phyloP scores from a whole-genome alignment of 176 grass and related monocot genomes.

The Hordeum marinum region DNA sequence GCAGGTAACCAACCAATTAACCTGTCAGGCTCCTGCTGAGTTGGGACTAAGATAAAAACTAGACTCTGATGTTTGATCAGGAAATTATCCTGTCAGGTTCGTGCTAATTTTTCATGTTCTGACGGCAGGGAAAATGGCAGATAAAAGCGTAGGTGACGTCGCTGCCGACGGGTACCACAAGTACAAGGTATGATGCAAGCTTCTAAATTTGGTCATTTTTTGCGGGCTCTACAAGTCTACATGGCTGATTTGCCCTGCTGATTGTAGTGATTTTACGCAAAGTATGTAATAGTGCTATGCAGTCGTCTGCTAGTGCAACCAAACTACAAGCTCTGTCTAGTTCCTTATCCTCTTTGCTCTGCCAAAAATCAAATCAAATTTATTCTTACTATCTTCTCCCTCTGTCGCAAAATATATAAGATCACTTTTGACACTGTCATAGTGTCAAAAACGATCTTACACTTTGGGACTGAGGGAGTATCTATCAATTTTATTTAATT shows the following conservation, averaged over 20 bases:
- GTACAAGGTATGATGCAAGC: neutral
- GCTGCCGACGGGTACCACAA: conserved; percentile 28
- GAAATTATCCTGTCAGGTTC: neutral
- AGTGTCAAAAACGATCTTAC: too few relatives aligned
- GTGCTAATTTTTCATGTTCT: neutral
- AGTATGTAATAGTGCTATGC: neutral
- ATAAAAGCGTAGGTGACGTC: conserved; percentile 8
- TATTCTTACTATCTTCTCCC: neutral
- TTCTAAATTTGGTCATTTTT: neutral
- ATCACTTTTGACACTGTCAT: too few relatives aligned
- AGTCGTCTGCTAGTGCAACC: neutral
- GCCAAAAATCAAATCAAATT: neutral
- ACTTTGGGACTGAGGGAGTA: too few relatives aligned
- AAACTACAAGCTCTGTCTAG: neutral
- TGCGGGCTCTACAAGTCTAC: too few relatives aligned
- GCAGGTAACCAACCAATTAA: neutral
- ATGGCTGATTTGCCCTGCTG: too few relatives aligned
- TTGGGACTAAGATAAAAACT: neutral
- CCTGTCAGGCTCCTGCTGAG: neutral
- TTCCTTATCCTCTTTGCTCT: neutral
- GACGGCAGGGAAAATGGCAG: neutral
- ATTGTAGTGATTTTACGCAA: neutral
- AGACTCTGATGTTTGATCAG: neutral
- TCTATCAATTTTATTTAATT: neutral
- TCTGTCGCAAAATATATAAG: too few relatives aligned